Evolutionary conservation across 768 basidiomycete species (phyloP).

Genomic region (Podaxis rugospora): DNA sequence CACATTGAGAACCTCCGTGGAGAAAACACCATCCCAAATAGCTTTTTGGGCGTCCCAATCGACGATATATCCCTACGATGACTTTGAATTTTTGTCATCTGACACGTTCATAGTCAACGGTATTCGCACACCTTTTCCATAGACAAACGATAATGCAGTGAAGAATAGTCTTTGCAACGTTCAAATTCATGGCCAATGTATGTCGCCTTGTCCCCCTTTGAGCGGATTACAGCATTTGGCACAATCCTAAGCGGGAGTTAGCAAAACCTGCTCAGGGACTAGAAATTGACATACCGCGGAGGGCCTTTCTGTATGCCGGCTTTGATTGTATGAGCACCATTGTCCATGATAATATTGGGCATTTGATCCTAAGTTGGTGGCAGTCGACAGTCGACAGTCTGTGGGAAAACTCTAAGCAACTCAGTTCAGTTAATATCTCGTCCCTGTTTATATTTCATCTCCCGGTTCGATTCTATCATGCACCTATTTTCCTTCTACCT

Average conservation of each 20-base stretch:
- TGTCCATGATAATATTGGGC: slow-evolving; percentile 68
- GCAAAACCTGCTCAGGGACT: slow-evolving; percentile 4
- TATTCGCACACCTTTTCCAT: slow-evolving; percentile 70
- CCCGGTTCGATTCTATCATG: not conserved
- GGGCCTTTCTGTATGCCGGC: slow-evolving; percentile 45
- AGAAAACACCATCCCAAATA: slow-evolving; percentile 90
- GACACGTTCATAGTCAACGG: not conserved
- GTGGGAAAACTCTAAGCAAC: not conserved
- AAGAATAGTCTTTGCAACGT: slow-evolving; percentile 72
- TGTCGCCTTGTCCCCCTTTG: slow-evolving; percentile 76
- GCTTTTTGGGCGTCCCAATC: slow-evolving; percentile 97
- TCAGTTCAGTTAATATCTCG: not conserved
- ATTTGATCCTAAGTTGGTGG: slow-evolving; percentile 11
- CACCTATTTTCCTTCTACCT: not conserved
- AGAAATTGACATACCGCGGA: slow-evolving; percentile 7
- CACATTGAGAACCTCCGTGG: slow-evolving; percentile 64
- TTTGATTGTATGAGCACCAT: slow-evolving; percentile 84
- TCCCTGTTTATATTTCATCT: not conserved
- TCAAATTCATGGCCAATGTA: slow-evolving; percentile 87
- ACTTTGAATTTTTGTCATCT: slow-evolving; percentile 17
- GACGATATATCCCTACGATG: slow-evolving; percentile 75
- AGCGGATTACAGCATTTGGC: slow-evolving; percentile 79
- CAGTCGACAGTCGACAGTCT: slow-evolving; percentile 6
- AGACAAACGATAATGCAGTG: slow-evolving; percentile 77
- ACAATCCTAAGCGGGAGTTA: slow-evolving; percentile 45